A percentile compares a stretch with the other conserved stretches of the same genome.
Conservation (phyloP, 495 filamentous ascomycete species). For the Tuber brumale region DNA sequence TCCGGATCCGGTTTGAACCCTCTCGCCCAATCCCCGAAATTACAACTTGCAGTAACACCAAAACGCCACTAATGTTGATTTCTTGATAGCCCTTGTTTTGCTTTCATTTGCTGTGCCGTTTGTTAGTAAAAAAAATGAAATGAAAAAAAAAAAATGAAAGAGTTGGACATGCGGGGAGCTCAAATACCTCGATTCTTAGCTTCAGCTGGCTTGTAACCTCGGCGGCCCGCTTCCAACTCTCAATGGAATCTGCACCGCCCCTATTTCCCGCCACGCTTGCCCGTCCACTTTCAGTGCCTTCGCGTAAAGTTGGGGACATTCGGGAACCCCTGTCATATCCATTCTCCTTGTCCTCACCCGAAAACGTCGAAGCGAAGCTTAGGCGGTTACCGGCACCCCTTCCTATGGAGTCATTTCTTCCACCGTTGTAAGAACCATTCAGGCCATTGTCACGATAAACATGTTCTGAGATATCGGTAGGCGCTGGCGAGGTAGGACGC, state of each 20-base stretch:
- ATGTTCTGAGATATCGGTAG: conserved; percentile 42
- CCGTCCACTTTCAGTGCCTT: conserved; percentile 41
- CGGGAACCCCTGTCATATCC: conserved; percentile 42
- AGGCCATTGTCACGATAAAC: conserved; percentile 36
- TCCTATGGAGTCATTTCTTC: conserved; percentile 24
- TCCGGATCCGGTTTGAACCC: conserved; percentile 11
- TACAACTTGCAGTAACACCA: conserved; percentile 6
- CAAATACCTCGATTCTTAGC: conserved; percentile 71
- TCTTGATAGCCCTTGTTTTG: conserved; percentile 41
- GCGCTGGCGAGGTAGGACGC: conserved; percentile 45
- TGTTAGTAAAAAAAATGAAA: conserved; percentile 10
- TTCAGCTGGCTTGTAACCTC: conserved; percentile 98
- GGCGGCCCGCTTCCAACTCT: conserved; percentile 97
- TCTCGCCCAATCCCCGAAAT: conserved; percentile 3
- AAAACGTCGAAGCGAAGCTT: conserved; percentile 66
- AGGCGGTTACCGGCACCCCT: conserved; percentile 47
- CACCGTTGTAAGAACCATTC: conserved; percentile 25
- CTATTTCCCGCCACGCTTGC: conserved; percentile 47
- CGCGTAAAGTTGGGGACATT: conserved; percentile 34
- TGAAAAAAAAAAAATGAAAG: background rate
- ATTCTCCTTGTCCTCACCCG: conserved; percentile 74
- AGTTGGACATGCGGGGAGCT: conserved; percentile 26
- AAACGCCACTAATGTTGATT: conserved; percentile 16
- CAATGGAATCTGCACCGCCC: conserved; percentile 55
- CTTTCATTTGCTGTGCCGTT: conserved; percentile 37